phyloP scores from a whole-genome alignment of 1,139 yeast genomes.

The Taiozyma onychis region DNA sequence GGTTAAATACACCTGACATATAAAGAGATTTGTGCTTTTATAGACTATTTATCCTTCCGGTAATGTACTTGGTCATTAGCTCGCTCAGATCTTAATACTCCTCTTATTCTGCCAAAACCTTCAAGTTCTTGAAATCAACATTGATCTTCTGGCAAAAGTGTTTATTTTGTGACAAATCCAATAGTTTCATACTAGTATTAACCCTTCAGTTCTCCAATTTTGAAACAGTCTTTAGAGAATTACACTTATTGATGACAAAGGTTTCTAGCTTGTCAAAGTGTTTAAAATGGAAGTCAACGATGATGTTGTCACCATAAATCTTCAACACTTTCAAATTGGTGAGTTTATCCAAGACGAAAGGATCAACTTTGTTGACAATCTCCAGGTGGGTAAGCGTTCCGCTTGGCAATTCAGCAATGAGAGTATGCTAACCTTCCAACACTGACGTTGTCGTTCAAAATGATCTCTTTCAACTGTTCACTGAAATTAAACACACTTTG shows the following conservation, averaged over 20 bases:
- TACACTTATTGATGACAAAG: conserved; percentile 12
- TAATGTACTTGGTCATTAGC: not conserved
- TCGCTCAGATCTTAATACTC: not conserved
- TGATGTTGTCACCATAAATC: conserved; percentile 15
- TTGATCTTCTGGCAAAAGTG: conserved; percentile 3
- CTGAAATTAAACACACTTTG: conserved; percentile 10
- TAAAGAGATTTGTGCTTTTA: too few species aligned
- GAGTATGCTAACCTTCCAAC: conserved; percentile 11
- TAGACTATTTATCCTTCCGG: too few species aligned
- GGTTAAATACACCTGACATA: not conserved
- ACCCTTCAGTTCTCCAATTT: too few species aligned
- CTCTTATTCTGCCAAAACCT: not conserved
- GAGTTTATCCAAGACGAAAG: conserved; percentile 6
- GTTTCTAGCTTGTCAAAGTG: conserved; percentile 6
- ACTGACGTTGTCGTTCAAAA: conserved; percentile 12
- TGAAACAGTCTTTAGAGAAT: conserved; percentile 1
- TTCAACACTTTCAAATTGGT: conserved; percentile 9
- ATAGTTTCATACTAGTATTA: not conserved
- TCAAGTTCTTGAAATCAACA: conserved; percentile 3
- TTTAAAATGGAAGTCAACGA: conserved; percentile 4
- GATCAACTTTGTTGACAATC: conserved; percentile 12
- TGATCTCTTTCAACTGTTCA: conserved; percentile 11
- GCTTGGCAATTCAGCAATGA: not conserved
- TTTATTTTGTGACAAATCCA: conserved; percentile 10
- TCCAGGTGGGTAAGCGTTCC: conserved; percentile 5